These are phyloP conservation scores for Chaetomiaceae sp. DNA, from an alignment of 2,329 filamentous ascomycete genomes.

Conservation along the genomic window DNA sequence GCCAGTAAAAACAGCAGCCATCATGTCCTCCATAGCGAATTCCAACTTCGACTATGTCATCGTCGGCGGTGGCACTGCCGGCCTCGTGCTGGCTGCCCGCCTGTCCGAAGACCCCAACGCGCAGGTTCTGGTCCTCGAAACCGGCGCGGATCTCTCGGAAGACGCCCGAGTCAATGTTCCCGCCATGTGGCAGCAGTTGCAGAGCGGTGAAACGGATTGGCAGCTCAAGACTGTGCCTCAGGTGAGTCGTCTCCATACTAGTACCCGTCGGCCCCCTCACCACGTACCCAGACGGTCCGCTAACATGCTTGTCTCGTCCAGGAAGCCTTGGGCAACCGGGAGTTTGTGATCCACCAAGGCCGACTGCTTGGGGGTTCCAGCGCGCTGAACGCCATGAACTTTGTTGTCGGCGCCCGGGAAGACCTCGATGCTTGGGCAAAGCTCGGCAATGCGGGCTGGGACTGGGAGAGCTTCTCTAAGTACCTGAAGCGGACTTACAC, in stretches of 20 bases:
- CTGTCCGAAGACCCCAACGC: constrained; percentile 33
- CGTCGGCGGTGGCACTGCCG: constrained; percentile 27
- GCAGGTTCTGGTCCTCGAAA: constrained; percentile 35
- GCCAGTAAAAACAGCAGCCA: background rate
- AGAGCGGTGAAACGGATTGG: constrained; percentile 34
- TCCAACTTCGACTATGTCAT: constrained; percentile 36
- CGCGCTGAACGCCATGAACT: constrained; percentile 24
- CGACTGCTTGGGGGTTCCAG: constrained; percentile 29
- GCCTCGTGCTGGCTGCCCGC: constrained; percentile 39
- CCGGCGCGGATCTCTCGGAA: constrained; percentile 28
- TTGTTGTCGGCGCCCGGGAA: constrained; percentile 20
- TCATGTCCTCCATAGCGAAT: background rate
- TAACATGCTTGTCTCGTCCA: background rate
- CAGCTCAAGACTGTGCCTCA: constrained; percentile 32
- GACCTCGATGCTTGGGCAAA: constrained; percentile 25
- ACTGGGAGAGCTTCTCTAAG: constrained; percentile 23
- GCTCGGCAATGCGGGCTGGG: constrained; percentile 27
- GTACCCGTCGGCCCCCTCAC: too few relatives aligned
- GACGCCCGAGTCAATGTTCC: constrained; percentile 32
- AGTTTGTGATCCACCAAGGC: constrained; percentile 22
- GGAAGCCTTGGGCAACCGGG: constrained; percentile 30
- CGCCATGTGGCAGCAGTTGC: constrained; percentile 30
- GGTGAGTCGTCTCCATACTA: constrained; percentile 16
- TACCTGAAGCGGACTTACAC: constrained; percentile 31
- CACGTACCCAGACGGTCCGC: background rate